Base-by-base conservation (phyloP, 352 stramenopile genomes). In the Achlya hypogyna region DNA sequence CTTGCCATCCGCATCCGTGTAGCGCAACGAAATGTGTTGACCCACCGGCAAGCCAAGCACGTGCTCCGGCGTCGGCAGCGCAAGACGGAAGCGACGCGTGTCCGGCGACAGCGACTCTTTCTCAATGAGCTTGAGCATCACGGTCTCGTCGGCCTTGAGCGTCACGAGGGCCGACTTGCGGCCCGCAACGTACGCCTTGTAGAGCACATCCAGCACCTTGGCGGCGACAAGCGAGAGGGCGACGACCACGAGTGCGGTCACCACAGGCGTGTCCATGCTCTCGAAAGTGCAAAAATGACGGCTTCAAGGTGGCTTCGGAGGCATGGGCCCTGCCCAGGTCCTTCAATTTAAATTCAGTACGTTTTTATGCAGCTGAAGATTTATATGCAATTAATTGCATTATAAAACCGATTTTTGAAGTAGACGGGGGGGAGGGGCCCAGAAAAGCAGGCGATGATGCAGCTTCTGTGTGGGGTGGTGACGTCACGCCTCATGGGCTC, bases 11-110 rank as follows among this genome's bases (percentile, higher is more conserved):
- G 72, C 63, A 69, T 97, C 89, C 27, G 75, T 97, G 81, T 86
- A 98, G 52, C 89, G 86, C 31, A 98, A 77, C 31, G 91, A 95
- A 64, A 98, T 95, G 73, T 98, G 93, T 73, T 98, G 92, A 52
- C 94, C 94, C 42, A 97, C 90, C 14, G 94, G 93, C 23, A 98
- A 75, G 0, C 94, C 94, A 14, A 98, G 76, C 22, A 96, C 75
- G 66, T 96, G 87, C 53, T 85, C 69, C 12, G 84, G 58, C 23
- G 72, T 82, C 5, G 91, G 92, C 10, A 98, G 72, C n/a, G 73
- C 88, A 73, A 98, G 97, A 52, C 92, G 96, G 72, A 98, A 98
- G 73, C 84, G 82, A n/a, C 89, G 81, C 43, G 91, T 98, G 76
- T 98, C 93, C 72, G 98, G 93, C 29, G 86, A 96, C 14, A 98